Conservation (phyloP, 2,329 filamentous ascomycete species). For the Mycosphaerella sp. region DNA sequence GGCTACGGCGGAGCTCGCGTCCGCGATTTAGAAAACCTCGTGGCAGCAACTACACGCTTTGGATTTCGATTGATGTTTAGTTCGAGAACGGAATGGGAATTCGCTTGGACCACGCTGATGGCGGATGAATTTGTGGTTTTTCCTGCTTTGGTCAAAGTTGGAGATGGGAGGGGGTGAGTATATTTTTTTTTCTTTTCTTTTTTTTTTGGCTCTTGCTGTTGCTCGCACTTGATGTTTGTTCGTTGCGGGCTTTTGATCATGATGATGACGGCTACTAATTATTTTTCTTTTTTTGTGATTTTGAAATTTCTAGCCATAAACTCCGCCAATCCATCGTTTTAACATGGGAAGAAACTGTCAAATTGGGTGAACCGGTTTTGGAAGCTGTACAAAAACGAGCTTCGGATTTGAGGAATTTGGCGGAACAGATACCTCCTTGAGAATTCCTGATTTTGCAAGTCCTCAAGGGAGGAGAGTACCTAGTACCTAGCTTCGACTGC, state of each 20-base stretch:
- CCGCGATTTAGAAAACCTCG: slow-evolving; percentile 15
- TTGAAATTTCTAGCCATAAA: neutral
- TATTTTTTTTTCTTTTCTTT: too few relatives aligned
- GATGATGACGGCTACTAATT: too few relatives aligned
- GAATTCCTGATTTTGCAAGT: neutral
- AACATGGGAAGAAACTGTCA: slow-evolving; percentile 11
- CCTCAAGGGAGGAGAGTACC: too few relatives aligned
- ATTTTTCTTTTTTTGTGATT: too few relatives aligned
- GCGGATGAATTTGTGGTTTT: slow-evolving; percentile 18
- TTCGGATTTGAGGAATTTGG: slow-evolving; percentile 3
- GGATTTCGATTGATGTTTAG: slow-evolving; percentile 17
- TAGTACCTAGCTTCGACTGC: too few relatives aligned
- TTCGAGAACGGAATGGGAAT: slow-evolving; percentile 18
- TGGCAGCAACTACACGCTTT: slow-evolving; percentile 15
- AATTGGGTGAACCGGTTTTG: slow-evolving; percentile 2
- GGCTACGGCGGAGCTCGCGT: slow-evolving; percentile 14
- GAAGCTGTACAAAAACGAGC: slow-evolving; percentile 12
- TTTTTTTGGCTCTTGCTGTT: neutral
- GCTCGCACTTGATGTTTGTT: too few relatives aligned
- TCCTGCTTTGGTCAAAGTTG: slow-evolving; percentile 18
- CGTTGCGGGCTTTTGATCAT: too few relatives aligned
- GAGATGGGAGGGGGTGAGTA: slow-evolving; percentile 1
- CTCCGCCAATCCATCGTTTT: slow-evolving; percentile 13
- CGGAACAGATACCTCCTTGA: neutral
- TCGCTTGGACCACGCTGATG: slow-evolving; percentile 18